Conservation (phyloP, 495 filamentous ascomycete species). For the Xylaria bambusicola region DNA sequence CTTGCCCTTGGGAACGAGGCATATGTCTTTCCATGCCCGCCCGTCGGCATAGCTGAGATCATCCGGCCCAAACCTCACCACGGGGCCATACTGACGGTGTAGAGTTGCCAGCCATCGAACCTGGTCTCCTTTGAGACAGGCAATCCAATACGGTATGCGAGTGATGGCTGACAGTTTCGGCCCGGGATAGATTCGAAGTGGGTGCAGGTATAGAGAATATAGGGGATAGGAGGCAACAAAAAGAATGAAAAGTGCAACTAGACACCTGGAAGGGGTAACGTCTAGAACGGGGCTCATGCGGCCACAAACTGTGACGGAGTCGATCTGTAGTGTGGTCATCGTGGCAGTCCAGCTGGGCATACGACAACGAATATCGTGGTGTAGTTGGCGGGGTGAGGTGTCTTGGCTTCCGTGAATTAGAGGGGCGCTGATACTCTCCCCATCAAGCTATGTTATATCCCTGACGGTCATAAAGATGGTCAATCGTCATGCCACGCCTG, state of each 20-base stretch:
- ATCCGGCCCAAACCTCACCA: slow-evolving; percentile 45
- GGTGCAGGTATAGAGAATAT: slow-evolving; percentile 20
- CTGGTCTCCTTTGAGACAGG: slow-evolving; percentile 17
- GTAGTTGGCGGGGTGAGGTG: neutral
- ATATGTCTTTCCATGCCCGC: slow-evolving; percentile 53
- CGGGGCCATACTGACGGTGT: slow-evolving; percentile 44
- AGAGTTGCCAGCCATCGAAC: slow-evolving; percentile 27
- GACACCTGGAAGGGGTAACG: neutral
- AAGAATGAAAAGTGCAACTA: neutral
- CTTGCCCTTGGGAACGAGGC: slow-evolving; percentile 29
- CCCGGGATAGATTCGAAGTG: slow-evolving; percentile 21
- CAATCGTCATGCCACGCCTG: neutral
- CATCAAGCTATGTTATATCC: neutral
- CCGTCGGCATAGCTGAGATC: slow-evolving; percentile 44
- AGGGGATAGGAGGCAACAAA: slow-evolving; percentile 6
- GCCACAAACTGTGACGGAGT: neutral
- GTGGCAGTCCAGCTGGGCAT: neutral
- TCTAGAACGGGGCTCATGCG: neutral
- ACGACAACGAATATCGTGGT: neutral
- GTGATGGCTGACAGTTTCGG: slow-evolving; percentile 17
- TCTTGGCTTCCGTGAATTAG: neutral
- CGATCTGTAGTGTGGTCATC: neutral
- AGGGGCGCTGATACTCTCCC: neutral
- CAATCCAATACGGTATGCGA: slow-evolving; percentile 22
- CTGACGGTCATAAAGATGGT: neutral